A percentile compares a stretch with the other conserved stretches of the same genome.
phyloP scores from a whole-genome alignment of 2,329 filamentous ascomycete species.

The Magnaporthiopsis poae region DNA sequence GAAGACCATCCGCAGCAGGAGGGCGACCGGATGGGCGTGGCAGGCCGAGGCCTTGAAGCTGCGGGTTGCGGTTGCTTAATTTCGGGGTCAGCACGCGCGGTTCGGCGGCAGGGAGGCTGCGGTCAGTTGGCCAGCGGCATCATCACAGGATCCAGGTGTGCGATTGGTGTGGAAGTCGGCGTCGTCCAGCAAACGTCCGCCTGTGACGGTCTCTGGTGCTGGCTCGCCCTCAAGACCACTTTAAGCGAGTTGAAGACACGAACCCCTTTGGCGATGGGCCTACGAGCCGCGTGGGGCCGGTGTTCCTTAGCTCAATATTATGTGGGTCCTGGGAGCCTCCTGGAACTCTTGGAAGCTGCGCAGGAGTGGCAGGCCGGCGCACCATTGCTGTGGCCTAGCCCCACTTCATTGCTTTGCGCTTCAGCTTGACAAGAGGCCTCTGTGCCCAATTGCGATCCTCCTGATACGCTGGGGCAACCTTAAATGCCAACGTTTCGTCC shows the following conservation, averaged over 20 bases:
- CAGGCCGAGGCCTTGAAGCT: not conserved
- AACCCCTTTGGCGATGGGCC: not conserved
- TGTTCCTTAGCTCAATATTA: not conserved
- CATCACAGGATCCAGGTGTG: not conserved
- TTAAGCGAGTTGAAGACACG: not conserved
- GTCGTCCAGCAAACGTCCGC: not conserved
- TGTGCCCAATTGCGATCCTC: too few relatives aligned
- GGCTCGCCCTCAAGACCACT: not conserved
- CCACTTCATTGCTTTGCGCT: not conserved
- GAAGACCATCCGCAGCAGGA: slow-evolving; percentile 35
- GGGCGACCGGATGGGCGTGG: slow-evolving; percentile 11
- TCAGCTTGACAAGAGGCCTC: not conserved
- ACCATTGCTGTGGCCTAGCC: not conserved
- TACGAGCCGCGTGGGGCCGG: not conserved
- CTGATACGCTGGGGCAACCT: not conserved
- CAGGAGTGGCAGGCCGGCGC: not conserved
- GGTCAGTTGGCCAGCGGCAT: not conserved
- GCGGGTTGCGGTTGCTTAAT: not conserved
- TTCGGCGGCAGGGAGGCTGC: not conserved
- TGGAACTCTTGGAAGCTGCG: not conserved
- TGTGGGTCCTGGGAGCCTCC: not conserved
- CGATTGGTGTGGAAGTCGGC: not conserved
- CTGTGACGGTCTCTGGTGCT: not conserved
- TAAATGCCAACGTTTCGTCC: not conserved
- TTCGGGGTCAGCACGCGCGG: not conserved